Evolutionary conservation across 768 basidiomycete species (phyloP).

Genomic region (Leucocoprinus sp.): DNA sequence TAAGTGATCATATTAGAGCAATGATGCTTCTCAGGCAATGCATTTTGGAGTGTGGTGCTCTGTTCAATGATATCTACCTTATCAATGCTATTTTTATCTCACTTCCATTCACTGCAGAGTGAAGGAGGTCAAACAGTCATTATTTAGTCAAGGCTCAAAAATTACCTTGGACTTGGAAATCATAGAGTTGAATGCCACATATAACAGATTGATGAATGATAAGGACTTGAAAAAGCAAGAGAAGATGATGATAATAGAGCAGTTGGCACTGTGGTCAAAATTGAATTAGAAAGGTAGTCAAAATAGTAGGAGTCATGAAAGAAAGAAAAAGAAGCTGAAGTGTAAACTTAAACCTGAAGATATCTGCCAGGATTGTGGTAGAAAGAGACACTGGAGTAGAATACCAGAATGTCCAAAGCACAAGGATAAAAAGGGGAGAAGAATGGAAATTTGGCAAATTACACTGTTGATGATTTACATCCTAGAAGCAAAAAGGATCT

Average conservation of each 20-base stretch:
- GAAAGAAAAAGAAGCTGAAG: neutral
- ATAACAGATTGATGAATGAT: neutral
- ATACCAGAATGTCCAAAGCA: conserved; percentile 11
- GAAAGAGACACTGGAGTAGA: conserved; percentile 15
- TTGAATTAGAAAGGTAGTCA: neutral
- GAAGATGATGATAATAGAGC: neutral
- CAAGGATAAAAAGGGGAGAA: conserved; percentile 3
- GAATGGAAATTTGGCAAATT: conserved; percentile 10
- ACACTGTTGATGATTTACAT: conserved; percentile 3
- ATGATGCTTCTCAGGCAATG: conserved; percentile 11
- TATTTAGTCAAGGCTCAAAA: neutral
- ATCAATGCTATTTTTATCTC: neutral
- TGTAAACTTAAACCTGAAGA: conserved; percentile 12
- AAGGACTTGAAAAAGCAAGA: neutral
- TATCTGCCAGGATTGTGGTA: conserved; percentile 13
- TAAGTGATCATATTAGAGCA: conserved; percentile 12
- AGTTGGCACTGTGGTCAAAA: neutral
- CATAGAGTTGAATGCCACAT: neutral
- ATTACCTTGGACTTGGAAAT: neutral
- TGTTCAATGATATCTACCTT: neutral
- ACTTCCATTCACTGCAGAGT: neutral
- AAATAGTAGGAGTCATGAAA: neutral
- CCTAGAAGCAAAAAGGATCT: too few species aligned
- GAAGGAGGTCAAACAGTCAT: neutral
- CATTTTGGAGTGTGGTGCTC: conserved; percentile 7